Evolutionary conservation across 2,329 filamentous ascomycete genomes (phyloP), one percentile per base, ranked within the genome.

Genomic region (Verticillium isaacii): DNA sequence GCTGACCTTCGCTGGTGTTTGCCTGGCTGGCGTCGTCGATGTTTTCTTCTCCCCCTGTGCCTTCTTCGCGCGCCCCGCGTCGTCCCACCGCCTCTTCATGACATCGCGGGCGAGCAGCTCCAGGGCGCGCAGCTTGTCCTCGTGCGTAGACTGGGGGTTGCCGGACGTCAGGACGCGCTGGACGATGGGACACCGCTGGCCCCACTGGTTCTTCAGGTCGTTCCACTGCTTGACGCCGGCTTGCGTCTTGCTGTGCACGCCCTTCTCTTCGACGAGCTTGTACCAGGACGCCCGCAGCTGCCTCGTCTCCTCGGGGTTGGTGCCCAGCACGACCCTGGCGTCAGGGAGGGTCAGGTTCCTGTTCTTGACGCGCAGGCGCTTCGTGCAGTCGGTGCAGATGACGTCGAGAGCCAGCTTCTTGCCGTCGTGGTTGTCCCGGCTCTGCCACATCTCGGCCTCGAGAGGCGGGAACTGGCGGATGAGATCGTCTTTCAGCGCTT

Each of bases 341-440:
- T 93, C 88, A 1, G 86, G 83, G 55, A 94, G 84, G 1, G 86
- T 88, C 82, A 94, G 87, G n/a, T 84, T 80, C 37, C 80, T 82
- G 57, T 87, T 84, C 62, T 86, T 14, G 78, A 85, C 68, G 19
- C 91, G 85, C 80, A 93, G 88, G 23, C 89, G 82, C 75, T 95
- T 95, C 1, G 90, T 93, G 34, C 94, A 89, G 74, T 94, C 91
- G 32, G 86, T 89, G 70, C 90, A 93, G 29, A 96, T 88, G 56
- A 92, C 84, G 71, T 96, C 91, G 5, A 96, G 77, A 0, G 91
- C 90, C 56, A 92, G 79, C 41, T 82, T 82, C 70, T 88, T 90
- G 52, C 81, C 78, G 54, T 89, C 86, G 17, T 84, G 73, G 25
- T 87, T 79, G 3, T 83, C 81, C 32, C 84, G 81, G 54, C 85